A percentile compares a stretch with the other conserved stretches of the same genome.
Evolutionary conservation across 805 yeast genomes (phyloP).

Genomic region (Candida krabiensis): DNA sequence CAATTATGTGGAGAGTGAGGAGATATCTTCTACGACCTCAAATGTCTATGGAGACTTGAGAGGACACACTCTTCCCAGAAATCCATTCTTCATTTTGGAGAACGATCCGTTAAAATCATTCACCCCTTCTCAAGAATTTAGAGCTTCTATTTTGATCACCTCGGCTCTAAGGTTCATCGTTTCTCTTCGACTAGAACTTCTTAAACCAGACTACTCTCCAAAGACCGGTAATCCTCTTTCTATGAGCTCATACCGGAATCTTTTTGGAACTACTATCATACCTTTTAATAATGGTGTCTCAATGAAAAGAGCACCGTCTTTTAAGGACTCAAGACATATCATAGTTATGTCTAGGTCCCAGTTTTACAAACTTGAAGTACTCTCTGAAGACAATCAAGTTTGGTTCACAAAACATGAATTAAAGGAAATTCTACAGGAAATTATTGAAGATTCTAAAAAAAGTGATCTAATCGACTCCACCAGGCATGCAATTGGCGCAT

Average conservation of each 20-base stretch:
- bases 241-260: constrained; percentile 64
- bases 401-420: constrained; percentile 57
- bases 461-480: constrained; percentile 39
- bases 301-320: constrained; percentile 34
- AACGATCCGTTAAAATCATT: constrained; percentile 67
- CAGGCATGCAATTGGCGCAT: constrained; percentile 50
- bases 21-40: constrained; percentile 49
- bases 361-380: constrained; percentile 49
- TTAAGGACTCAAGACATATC: constrained; percentile 47
- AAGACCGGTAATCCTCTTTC: constrained; percentile 52
- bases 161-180: constrained; percentile 67
- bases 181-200: constrained; percentile 51
- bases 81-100: constrained; percentile 72
- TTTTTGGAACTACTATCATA: constrained; percentile 68
- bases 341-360: constrained; percentile 50
- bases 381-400: constrained; percentile 42
- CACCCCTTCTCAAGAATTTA: constrained; percentile 60
- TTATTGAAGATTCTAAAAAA: constrained; percentile 38
- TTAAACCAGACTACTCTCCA: constrained; percentile 60
- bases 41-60: constrained; percentile 62
- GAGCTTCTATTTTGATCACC: constrained; percentile 66
- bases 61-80: constrained; percentile 71
- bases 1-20: constrained; percentile 54
- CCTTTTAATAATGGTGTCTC: constrained; percentile 45
- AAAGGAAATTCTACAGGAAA: constrained; percentile 41